Percentiles rank a stretch among this genome's conserved stretches.
Conservation (phyloP, 1,284 basidiomycete genomes). For the Apiotrichum siamense region DNA sequence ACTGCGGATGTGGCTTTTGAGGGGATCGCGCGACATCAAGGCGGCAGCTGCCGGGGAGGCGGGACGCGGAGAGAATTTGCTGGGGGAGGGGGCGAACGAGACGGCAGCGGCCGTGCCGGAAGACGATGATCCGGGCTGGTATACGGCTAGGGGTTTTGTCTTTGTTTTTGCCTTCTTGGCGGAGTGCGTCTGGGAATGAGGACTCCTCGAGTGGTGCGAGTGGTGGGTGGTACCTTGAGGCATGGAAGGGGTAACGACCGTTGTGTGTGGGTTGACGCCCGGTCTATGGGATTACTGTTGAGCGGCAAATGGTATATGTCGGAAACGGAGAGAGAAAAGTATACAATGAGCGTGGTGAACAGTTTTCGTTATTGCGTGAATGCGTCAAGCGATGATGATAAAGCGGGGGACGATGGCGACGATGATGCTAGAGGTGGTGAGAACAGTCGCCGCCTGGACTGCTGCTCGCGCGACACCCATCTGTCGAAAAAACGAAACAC, state of each 20-base stretch:
- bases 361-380: too few relatives aligned
- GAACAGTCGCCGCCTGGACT: too few relatives aligned
- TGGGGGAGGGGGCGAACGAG: conserved; percentile 5
- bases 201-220: conserved; percentile 17
- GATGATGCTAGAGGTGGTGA: too few relatives aligned
- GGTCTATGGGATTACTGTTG: not conserved
- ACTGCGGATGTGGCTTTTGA: not conserved
- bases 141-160: not conserved
- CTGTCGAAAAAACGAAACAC: too few relatives aligned
- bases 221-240: conserved; percentile 13
- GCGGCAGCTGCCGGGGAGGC: not conserved
- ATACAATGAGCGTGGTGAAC: not conserved
- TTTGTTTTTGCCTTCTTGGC: conserved; percentile 2
- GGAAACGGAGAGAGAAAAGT: not conserved
- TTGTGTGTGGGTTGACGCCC: not conserved
- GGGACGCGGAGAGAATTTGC: too few relatives aligned
- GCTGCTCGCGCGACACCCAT: not conserved
- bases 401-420: not conserved
- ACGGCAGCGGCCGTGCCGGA: conserved; percentile 6
- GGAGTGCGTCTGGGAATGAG: conserved; percentile 3
- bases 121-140: not conserved
- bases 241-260: conserved; percentile 1
- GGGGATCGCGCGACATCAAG: conserved; percentile 11
- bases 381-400: not conserved
- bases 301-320: not conserved